A percentile compares a stretch with the other conserved stretches of the same genome.
These are phyloP conservation scores for Boletus rubescentipes DNA, from an alignment of 768 basidiomycete genomes.

Conservation along the genomic window DNA sequence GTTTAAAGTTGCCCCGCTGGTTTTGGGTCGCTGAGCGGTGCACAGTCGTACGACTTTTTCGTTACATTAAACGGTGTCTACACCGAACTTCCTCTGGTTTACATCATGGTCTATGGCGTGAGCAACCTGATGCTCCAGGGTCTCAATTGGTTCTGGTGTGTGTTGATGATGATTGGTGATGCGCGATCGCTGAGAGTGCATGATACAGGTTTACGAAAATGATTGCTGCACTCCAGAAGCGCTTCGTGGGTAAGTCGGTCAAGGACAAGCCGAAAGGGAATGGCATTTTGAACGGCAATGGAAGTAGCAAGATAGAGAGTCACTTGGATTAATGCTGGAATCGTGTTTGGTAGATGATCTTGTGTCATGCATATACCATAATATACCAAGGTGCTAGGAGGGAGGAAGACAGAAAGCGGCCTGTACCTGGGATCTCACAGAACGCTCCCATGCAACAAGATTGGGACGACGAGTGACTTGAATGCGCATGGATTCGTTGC, in stretches of 20 bases:
- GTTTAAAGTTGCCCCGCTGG: not conserved
- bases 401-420: conserved; percentile 42
- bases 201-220: conserved; percentile 65
- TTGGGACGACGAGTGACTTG: conserved; percentile 73
- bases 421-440: conserved; percentile 59
- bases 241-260: conserved; percentile 42
- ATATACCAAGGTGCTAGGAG: conserved; percentile 16
- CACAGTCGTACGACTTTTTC: conserved; percentile 67
- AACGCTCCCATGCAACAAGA: conserved; percentile 77
- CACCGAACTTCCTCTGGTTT: conserved; percentile 50
- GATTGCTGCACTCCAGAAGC: conserved; percentile 61
- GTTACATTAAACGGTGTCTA: conserved; percentile 55
- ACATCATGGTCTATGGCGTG: conserved; percentile 48
- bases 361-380: conserved; percentile 15
- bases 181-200: not conserved
- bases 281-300: conserved; percentile 15
- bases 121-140: conserved; percentile 68
- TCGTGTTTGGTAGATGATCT: not conserved
- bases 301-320: conserved; percentile 11
- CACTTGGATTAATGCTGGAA: conserved; percentile 10
- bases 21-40: conserved; percentile 2
- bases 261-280: conserved; percentile 12
- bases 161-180: conserved; percentile 1
- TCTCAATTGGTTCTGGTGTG: conserved; percentile 81
- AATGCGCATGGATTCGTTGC: conserved; percentile 44